A percentile compares a stretch with the other conserved stretches of the same genome.
Evolutionary conservation across 768 basidiomycete genomes (phyloP).

Genomic region (Kwoniella sp.): DNA sequence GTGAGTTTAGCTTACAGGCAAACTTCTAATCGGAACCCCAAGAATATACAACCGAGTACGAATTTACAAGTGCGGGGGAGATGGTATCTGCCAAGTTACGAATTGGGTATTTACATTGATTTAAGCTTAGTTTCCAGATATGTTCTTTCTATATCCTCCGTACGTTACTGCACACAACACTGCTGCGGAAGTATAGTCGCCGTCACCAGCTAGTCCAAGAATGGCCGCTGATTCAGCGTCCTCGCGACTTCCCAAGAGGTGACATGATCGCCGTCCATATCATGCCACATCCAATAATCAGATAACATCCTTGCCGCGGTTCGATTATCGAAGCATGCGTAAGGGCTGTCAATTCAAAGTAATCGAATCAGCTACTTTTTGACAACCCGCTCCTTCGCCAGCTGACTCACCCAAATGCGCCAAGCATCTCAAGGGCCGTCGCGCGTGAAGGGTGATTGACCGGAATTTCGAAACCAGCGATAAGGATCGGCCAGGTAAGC

Average conservation of each 20-base stretch:
- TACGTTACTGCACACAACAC: too few relatives aligned
- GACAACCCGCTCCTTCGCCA: too few relatives aligned
- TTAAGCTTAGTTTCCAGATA: too few relatives aligned
- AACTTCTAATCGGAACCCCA: neutral
- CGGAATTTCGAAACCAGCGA: conserved; percentile 42
- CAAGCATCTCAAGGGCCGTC: conserved; percentile 33
- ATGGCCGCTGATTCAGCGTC: conserved; percentile 24
- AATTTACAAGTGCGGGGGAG: too few relatives aligned
- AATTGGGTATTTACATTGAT: too few relatives aligned
- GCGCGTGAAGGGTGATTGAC: conserved; percentile 28
- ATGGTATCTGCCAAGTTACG: too few relatives aligned
- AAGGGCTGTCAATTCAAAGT: conserved; percentile 7
- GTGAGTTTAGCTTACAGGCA: neutral
- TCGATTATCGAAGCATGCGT: conserved; percentile 24
- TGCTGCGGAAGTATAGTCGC: too few relatives aligned
- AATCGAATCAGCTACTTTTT: neutral
- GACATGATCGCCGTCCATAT: conserved; percentile 27
- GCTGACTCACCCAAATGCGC: conserved; percentile 38
- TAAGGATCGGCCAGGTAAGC: conserved; percentile 50
- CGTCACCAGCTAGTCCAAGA: conserved; percentile 18
- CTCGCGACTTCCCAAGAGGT: conserved; percentile 24
- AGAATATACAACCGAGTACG: neutral
- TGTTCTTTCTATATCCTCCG: too few relatives aligned
- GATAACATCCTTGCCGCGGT: conserved; percentile 24
- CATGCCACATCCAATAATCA: conserved; percentile 31